Conservation (phyloP, 2,329 filamentous ascomycete genomes). For the Colletotrichum euphorbiae region DNA sequence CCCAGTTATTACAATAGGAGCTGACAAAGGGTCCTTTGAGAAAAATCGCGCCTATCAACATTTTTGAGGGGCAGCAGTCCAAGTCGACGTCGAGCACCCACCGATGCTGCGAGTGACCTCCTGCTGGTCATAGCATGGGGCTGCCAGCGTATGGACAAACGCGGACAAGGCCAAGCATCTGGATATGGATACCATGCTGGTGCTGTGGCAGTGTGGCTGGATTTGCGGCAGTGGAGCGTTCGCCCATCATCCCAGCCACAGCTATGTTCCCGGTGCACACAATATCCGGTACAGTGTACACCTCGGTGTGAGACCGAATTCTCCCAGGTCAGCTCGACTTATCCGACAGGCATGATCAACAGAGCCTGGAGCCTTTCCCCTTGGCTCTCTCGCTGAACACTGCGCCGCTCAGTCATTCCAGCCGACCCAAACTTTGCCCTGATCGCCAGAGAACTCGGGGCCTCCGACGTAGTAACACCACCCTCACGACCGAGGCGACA, state of each 20-base stretch:
- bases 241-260: not conserved
- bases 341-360: not conserved
- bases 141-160: not conserved
- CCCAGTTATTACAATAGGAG: conserved; percentile 21
- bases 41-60: not conserved
- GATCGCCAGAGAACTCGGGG: conserved; percentile 12
- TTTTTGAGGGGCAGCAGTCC: conserved; percentile 18
- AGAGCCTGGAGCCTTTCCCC: too few relatives aligned
- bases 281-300: not conserved
- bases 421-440: conserved; percentile 3
- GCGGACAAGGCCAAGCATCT: not conserved
- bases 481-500: conserved; percentile 12
- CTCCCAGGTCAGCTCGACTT: conserved; percentile 1
- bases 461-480: conserved; percentile 18
- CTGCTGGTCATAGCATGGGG: conserved; percentile 24
- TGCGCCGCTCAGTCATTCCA: not conserved
- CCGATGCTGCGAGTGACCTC: conserved; percentile 23
- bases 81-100: conserved; percentile 13
- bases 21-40: conserved; percentile 13
- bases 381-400: too few relatives aligned
- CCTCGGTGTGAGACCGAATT: conserved; percentile 25
- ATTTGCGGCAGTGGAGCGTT: conserved; percentile 1
- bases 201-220: conserved; percentile 21
- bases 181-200: conserved; percentile 11
- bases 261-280: conserved; percentile 8